Percentiles rank a stretch among this genome's conserved stretches.
Evolutionary conservation across 768 basidiomycete species (phyloP).

Genomic region (Phaffia tasmanica): DNA sequence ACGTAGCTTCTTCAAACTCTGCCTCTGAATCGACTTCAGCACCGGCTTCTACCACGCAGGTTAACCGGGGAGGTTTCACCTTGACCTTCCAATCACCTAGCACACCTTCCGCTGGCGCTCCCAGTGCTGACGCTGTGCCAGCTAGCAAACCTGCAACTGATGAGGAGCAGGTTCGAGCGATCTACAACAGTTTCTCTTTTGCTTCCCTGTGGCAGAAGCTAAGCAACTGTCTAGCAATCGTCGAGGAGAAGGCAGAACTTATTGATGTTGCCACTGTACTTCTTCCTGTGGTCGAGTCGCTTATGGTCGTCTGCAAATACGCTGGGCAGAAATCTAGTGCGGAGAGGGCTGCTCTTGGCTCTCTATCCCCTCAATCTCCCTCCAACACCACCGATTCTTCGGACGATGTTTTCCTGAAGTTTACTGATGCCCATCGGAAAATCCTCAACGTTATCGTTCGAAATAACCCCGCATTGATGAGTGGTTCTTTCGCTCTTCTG

Average conservation of each 20-base stretch:
- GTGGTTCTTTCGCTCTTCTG: constrained; percentile 90
- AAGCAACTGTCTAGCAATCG: constrained; percentile 72
- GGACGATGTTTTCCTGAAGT: constrained; percentile 83
- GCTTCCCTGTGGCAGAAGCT: constrained; percentile 76
- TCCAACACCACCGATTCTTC: constrained; percentile 32
- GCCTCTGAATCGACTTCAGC: background rate
- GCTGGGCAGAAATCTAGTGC: constrained; percentile 51
- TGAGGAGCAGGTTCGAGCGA: constrained; percentile 61
- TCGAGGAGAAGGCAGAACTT: constrained; percentile 66
- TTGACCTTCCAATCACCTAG: constrained; percentile 28
- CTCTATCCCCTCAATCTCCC: constrained; percentile 43
- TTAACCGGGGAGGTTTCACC: background rate
- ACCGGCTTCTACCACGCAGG: no score
- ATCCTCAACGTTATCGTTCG: constrained; percentile 94
- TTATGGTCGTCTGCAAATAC: constrained; percentile 98
- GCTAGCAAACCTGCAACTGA: constrained; percentile 19
- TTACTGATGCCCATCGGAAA: constrained; percentile 87
- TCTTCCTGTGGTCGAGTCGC: constrained; percentile 82
- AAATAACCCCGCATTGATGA: constrained; percentile 95
- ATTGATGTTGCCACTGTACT: constrained; percentile 86
- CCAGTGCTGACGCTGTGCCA: background rate
- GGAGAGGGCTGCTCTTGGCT: constrained; percentile 5
- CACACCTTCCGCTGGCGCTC: constrained; percentile 1
- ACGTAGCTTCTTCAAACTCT: background rate
- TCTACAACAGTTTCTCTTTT: constrained; percentile 87